phyloP scores from a whole-genome alignment of 1,139 yeast genomes.

The Yamadazyma jaroonii region DNA sequence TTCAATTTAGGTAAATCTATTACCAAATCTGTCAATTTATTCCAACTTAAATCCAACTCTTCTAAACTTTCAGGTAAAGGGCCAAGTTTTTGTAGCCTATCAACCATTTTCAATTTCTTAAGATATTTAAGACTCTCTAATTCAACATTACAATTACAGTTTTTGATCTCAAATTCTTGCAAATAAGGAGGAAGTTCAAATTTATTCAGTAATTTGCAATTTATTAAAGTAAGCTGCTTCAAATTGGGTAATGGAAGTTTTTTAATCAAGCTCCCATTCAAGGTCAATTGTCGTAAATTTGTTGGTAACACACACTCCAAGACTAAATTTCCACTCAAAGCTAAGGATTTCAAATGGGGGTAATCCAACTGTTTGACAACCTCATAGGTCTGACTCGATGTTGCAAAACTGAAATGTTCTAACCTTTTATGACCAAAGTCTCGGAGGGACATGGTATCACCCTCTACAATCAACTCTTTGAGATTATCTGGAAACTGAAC shows the following conservation, averaged over 20 bases:
- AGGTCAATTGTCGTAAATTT: too few species aligned
- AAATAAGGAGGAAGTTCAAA: too few species aligned
- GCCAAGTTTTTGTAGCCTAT: not conserved
- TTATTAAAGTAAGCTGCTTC: too few species aligned
- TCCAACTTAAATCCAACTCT: constrained; percentile 4
- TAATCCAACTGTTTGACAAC: not conserved
- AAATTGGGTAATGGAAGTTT: too few species aligned
- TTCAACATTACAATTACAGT: too few species aligned
- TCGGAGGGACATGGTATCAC: not conserved
- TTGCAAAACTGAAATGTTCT: not conserved
- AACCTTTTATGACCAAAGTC: not conserved
- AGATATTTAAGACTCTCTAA: too few species aligned
- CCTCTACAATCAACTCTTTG: not conserved
- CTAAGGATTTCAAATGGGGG: not conserved
- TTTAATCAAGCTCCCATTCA: too few species aligned
- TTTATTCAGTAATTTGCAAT: too few species aligned
- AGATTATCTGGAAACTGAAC: not conserved
- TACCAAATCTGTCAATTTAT: constrained; percentile 1
- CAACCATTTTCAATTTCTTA: not conserved
- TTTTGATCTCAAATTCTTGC: too few species aligned
- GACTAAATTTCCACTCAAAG: not conserved
- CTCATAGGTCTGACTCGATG: not conserved
- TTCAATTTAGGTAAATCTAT: constrained; percentile 36
- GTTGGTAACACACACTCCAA: not conserved
- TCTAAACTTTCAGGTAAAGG: constrained; percentile 2